A percentile compares a stretch with the other conserved stretches of the same genome.
Conservation (phyloP, 1,139 yeast species). For the Kurtzmaniella natalensis region DNA sequence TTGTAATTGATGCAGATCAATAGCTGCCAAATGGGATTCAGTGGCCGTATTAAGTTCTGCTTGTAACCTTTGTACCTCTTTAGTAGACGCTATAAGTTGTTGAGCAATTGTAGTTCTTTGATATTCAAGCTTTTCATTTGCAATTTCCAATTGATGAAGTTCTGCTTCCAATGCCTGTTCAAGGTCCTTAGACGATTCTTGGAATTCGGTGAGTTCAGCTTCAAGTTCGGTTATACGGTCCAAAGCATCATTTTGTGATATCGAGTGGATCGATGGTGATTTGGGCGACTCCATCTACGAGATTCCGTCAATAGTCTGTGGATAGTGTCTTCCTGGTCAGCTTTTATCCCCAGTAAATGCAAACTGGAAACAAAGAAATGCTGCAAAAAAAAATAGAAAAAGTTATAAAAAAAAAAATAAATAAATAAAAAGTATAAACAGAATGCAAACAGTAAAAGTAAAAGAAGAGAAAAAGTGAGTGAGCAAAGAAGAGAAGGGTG, state of each 20-base stretch:
- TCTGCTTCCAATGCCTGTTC: constrained; percentile 45
- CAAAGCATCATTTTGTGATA: constrained; percentile 1
- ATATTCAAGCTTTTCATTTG: constrained; percentile 17
- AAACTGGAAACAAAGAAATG: background rate
- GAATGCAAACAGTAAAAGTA: too few relatives aligned
- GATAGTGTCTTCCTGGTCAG: background rate
- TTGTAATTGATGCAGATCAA: constrained; percentile 18
- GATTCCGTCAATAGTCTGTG: background rate
- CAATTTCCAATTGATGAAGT: constrained; percentile 28
- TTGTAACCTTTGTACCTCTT: constrained; percentile 13
- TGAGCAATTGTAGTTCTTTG: constrained; percentile 14
- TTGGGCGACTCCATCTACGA: constrained; percentile 1
- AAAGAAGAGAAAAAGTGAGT: too few relatives aligned
- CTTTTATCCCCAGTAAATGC: background rate
- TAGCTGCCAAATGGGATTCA: constrained; percentile 14
- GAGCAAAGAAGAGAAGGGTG: too few relatives aligned
- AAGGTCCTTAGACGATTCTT: constrained; percentile 39
- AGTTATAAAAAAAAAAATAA: background rate
- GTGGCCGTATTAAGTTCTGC: constrained; percentile 21
- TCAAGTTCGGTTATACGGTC: constrained; percentile 20
- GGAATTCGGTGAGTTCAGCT: constrained; percentile 35
- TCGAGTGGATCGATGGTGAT: background rate
- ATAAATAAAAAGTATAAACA: background rate
- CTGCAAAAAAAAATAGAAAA: background rate
- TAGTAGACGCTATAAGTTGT: constrained; percentile 13